Percentiles rank a stretch among this genome's conserved stretches.
Conservation (phyloP, 768 basidiomycete genomes). For the Coprinellus aureogranulatus region DNA sequence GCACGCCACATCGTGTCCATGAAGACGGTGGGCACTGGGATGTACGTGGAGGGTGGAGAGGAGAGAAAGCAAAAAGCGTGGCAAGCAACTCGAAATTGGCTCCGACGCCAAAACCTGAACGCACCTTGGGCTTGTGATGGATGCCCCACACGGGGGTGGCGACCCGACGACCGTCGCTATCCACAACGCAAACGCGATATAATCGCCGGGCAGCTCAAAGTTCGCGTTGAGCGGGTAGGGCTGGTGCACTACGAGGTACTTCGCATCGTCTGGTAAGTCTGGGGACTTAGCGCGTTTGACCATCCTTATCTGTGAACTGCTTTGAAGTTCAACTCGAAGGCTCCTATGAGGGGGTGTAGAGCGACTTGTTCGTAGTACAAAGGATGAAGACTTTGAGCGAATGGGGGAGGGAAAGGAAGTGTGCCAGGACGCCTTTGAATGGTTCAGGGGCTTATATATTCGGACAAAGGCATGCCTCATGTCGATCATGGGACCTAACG, state of each 20-base stretch:
- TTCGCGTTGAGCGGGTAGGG: slow-evolving; percentile 51
- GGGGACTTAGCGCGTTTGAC: slow-evolving; percentile 41
- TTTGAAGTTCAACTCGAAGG: too few relatives aligned
- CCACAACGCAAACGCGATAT: slow-evolving; percentile 44
- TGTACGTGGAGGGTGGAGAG: background rate
- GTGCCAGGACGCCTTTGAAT: too few relatives aligned
- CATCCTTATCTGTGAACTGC: slow-evolving; percentile 24
- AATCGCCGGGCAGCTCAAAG: slow-evolving; percentile 40
- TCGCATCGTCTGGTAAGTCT: slow-evolving; percentile 41
- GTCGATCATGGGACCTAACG: too few relatives aligned
- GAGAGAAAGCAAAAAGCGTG: background rate
- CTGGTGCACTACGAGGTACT: slow-evolving; percentile 45
- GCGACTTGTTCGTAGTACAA: too few relatives aligned
- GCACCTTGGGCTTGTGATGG: slow-evolving; percentile 46
- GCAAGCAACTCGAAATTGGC: too few relatives aligned
- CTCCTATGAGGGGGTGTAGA: too few relatives aligned
- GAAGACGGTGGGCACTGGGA: too few relatives aligned
- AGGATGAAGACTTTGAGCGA: too few relatives aligned
- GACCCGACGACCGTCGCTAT: slow-evolving; percentile 41
- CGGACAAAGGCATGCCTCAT: too few relatives aligned
- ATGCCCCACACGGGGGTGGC: slow-evolving; percentile 38
- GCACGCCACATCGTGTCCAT: too few relatives aligned
- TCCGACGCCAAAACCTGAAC: slow-evolving; percentile 6
- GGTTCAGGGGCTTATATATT: too few relatives aligned
- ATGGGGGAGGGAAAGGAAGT: too few relatives aligned